Evolutionary conservation across 164 flowering plant genomes (phyloP), one percentile per base, ranked within the genome.

Genomic region (Annona squamosa): DNA sequence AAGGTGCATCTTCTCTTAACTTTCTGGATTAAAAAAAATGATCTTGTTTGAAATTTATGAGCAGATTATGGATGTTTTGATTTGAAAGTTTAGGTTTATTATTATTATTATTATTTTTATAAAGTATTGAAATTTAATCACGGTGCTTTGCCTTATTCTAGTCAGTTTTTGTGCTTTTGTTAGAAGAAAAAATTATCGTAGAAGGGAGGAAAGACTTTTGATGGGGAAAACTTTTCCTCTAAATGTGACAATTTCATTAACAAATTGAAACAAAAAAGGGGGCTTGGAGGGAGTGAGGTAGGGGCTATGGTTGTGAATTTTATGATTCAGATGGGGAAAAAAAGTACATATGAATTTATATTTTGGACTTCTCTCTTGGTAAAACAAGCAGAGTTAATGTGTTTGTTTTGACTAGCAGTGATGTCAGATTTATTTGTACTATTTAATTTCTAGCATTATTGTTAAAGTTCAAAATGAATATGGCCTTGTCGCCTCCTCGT

Each of bases 1-100:
- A 96, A 91, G 99, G 99, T 93, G 76, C 37, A 46, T 62, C 64
- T 75, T 77, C 65, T 74, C 68, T 12, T 41, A 9, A 48, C 47
- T 65, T 59, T 19, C 19, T 68, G 47, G 16, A n/a, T 47, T 65
- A 17, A 41, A 52, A 41, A 46, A 46, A 7, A 48, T 7, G 62
- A 46, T 62, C 59, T 26, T 69, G 52, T 26, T 26, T 1, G 37
- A 26, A 26, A 26, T 26, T 26, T 26, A 26, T 26, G 37, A 26
- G 37, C 37, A 26, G 37, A 26, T 26, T 48, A 19, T 69, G 62
- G 12, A 69, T 69, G 48, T 10, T 52, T 42, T 19, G 52, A 56
- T 19, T 26, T 69, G 56, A 69, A 69, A 69, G 10, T 26, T 5
- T 5, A 17, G 52, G 62, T 42, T 3, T 63, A 41, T 66, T 66